Evolutionary conservation across 768 basidiomycete genomes (phyloP), one percentile per base, ranked within the genome.

Genomic region (Tubosaeta brunneosetosa): DNA sequence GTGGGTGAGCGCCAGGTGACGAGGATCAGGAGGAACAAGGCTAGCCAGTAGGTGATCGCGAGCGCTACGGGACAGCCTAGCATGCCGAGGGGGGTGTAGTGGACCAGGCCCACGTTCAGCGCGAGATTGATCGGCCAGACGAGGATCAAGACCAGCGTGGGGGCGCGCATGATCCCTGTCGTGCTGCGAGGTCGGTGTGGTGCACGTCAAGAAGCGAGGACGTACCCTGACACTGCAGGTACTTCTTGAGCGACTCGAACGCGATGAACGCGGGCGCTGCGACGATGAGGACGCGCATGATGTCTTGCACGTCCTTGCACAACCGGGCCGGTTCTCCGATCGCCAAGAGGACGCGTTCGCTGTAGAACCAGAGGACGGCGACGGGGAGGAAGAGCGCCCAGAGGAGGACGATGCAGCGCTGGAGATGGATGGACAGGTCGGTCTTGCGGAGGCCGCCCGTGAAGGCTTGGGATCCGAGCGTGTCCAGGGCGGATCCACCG

Each of bases 231-330:
- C 86, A 88, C 61, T 88, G 88, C 25, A 90, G 65, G 66, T 88
- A 90, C 67, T 86, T 89, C 66, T 89, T 89, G 59, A 88, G 71
- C 51, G 80, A 83, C 65, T 90, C 86, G 52, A 88, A 88, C 2
- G 80, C 85, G 59, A 88, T 81, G 61, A 87, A 88, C 2, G 80
- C 87, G 0, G 88, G 88, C 0, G 82, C 84, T 2, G 81, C 85
- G 37, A 83, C 41, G 42, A 83, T 74, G 44, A 89, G 69, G 29
- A 88, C 65, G 8, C 87, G 81, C 59, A 90, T 70, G 61, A 86
- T 88, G 13, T 62, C 58, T 61, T 89, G 83, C 0, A 86, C 84
- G 56, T 85, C 80, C 42, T 66, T 68, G 55, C 82, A 80, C 37
- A 90, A 77, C 10, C 63, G 65, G 16, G 59, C 70, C 4, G 83